Evolutionary conservation across 139 green algal genomes (phyloP), one percentile per base, ranked within the genome.

Genomic region (Protoeuglena noctilucae): DNA sequence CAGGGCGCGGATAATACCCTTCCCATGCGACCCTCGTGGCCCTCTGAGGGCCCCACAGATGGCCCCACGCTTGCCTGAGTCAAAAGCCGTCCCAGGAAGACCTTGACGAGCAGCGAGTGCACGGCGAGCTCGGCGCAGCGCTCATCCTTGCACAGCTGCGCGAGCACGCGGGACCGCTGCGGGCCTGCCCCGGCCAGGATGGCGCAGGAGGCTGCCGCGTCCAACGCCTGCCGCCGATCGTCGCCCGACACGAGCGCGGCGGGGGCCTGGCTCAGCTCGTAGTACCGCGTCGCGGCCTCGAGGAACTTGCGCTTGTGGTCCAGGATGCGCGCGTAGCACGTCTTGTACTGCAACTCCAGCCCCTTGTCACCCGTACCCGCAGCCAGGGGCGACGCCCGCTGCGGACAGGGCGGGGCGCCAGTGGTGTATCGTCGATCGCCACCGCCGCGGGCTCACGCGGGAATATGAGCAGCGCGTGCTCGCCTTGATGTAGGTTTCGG

Each of bases 1-100:
- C 49, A 7, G 17, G 9, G 28, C 49, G 7, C 19, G 28, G 17
- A 7, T 22, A 22, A 29, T 18, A 16, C 22, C 3, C 4, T 30
- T 23, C 51, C 6, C 31, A 39, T 28, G 39, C 40, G 1, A 58
- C 29, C 1, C 9, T 43, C 56, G 25, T 6, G 12, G 28, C 12
- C 12, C 28, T 17, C 9, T 24, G 14, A 48, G 19, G 52, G n/a
- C 61, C 40, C 47, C 31, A 57, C 21, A 29, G 24, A 54, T 19
- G 50, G 29, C 3, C 50, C 4, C 48, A 96, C 85, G 66, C 88
- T 59, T 47, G 70, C 53, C 0, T 22, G 26, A 4, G 57, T 54
- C 58, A 98, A 69, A 48, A 98, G 93, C 16, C 88, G 68, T 64
- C 96, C 90, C 64, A 96, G 53, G 71, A 89, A 96, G 23, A 96